Evolutionary conservation across 257 asterid species (phyloP), one percentile per base, ranked within the genome.

Genomic region (Parsonsia alboflavescens): DNA sequence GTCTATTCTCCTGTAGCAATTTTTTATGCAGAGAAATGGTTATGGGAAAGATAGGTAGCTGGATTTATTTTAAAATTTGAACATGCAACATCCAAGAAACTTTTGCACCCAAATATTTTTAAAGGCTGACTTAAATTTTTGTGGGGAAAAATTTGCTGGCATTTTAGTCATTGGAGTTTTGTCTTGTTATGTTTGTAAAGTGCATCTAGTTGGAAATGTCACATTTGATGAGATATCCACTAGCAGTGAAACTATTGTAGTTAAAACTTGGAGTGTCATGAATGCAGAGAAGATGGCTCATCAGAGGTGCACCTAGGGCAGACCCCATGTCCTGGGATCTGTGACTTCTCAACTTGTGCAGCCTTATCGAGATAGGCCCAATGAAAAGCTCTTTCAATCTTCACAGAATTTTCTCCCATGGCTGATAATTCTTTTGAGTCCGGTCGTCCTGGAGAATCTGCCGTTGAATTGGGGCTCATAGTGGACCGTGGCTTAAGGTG

Each of bases 401-500:
- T 81, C 81, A 87, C 96, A 1, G 99, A 95, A 80, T 92, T 95
- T 82, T 95, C 99, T 73, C 99, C 99, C 26, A 92, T 95, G 99
- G 99, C 98, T 15, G 99, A 95, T 82, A 98, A 96, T 76, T 87
- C 92, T 15, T 95, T 92, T 79, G 99, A 95, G 87, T 78, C 80
- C 26, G 99, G 98, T 24, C 96, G 94, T 65, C 99, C 96, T 36
- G 91, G 93, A 73, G 99, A 90, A 81, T 86, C 84, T 82, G 93
- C 99, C 30, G 89, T 95, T 65, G 99, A 95, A 78, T 83, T 95
- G 88, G 99, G 97, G 15, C 98, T 98, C 49, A 84, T 95, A 59
- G 78, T 95, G 77, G 99, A 95, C 88, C 96, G 97, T 70, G 98
- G 99, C 44, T 83, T 95, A 88, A 90, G 97, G 97, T 93, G 74